Evolutionary conservation across 345 rosid species (phyloP), one percentile per base, ranked within the genome.

Genomic region (Rhodamnia rubescens): DNA sequence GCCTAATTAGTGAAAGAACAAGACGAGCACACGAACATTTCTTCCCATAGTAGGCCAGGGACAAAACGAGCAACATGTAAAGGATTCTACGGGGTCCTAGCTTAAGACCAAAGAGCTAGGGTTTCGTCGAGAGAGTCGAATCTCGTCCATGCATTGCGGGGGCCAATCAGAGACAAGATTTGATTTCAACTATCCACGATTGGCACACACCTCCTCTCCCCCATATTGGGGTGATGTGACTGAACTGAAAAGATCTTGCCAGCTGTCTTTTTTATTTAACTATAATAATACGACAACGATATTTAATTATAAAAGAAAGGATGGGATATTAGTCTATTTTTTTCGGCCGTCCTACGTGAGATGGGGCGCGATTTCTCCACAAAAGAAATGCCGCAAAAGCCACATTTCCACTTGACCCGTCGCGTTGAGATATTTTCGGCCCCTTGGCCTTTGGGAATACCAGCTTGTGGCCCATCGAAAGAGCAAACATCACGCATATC

Each of bases 171-270:
- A n/a, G 18, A 82, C 29, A 12, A 8, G 14, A 47, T 21, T 81
- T 11, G 11, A 81, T 11, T 51, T 27, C 14, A 24, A 22, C 42
- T 1, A 16, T 4, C 4, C 12, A 8, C 82, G 82, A 26, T 53
- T 29, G 84, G 53, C 83, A 81, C 86, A 44, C 85, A 59, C n/a
- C 53, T 32, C 85, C 36, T 69, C 82, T 78, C 82, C 74, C 90
- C 83, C 87, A 82, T 86, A 82, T 14, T 74, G 49, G 84, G 82
- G 47, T 40, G 91, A 83, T 59, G 86, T 69, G 88, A 84, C 81
- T 42, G 78, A 85, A 29, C 57, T 27, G 9, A 90, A 87, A 84
- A 58, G 61, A 42, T 15, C 83, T 64, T 36, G 78, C 56, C 24
- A 15, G 54, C 1, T 52, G 42, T 26, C 20, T n/a, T n/a, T 69